Evolutionary conservation across 2,329 filamentous ascomycete genomes (phyloP), one percentile per base, ranked within the genome.

Genomic region (Mollisia scopiformis): DNA sequence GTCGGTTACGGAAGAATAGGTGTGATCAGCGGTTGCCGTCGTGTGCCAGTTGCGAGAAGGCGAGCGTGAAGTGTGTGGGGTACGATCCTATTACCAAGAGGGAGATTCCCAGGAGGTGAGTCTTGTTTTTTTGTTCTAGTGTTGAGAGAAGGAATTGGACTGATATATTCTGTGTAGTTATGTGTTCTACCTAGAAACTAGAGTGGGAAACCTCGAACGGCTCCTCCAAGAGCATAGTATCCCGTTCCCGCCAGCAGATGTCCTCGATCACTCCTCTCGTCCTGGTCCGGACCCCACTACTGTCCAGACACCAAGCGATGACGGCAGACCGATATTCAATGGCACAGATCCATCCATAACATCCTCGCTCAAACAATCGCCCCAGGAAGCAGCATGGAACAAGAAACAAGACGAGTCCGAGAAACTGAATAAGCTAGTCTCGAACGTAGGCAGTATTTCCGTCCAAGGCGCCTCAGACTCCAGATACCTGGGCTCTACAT

Each of bases 41-140:
- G 70, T 98, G 94, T 75, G 89, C 91, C 43, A 92, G 91, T 68
- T 98, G 94, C 77, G 92, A 93, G 75, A 97, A 97, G 79, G 93
- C 91, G n/a, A 85, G 86, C 61, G 91, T 96, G 49, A 89, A 91
- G 67, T 98, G 95, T 75, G 92, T 97, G 54, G 94, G 94, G 64
- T 97, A 97, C 76, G 94, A 98, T 74, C 93, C 94, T 33, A 97
- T 97, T 72, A 96, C 92, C 25, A 97, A 97, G 82, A 88, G 91
- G 73, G 93, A 97, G 77, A 97, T 98, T 61, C 94, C 94, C 53
- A 86, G 93, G 76, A 88, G 85, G 80, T 81, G 68, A 69, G 76
- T 75, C 43, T 35, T 30, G 23, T 1, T 16, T 33, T 47, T 39
- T 11, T n/a, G n/a, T n/a, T n/a, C n/a, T n/a, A 19, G 3, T 6